phyloP scores from a whole-genome alignment of 306 rosid genomes.

The Geum urbanum region DNA sequence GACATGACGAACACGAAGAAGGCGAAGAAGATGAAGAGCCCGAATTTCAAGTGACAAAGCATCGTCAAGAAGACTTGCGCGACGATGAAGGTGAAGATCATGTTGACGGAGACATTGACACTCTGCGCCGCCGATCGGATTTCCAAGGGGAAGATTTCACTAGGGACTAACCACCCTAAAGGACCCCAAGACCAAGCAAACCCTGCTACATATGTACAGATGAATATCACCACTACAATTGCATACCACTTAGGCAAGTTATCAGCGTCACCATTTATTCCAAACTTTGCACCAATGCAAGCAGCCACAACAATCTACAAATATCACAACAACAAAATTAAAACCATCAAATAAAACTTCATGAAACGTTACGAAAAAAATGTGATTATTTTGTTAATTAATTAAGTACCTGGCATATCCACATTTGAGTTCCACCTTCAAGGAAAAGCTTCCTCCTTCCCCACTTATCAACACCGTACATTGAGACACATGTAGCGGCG shows the following conservation, averaged over 20 bases:
- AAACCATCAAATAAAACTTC: no score
- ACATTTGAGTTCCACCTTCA: constrained; percentile 79
- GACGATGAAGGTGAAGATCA: constrained; percentile 73
- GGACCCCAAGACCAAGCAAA: constrained; percentile 99
- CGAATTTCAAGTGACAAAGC: constrained; percentile 90
- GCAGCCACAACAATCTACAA: constrained; percentile 52
- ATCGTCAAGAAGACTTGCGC: constrained; percentile 71
- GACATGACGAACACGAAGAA: constrained; percentile 73
- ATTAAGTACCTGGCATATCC: constrained; percentile 77
- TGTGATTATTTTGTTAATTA: neutral
- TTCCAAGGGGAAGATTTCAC: constrained; percentile 90
- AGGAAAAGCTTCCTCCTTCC: constrained; percentile 86
- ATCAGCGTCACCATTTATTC: constrained; percentile 59
- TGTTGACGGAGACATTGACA: constrained; percentile 77
- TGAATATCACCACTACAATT: constrained; percentile 75
- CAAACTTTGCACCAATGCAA: constrained; percentile 75
- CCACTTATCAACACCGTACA: constrained; percentile 84
- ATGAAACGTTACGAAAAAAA: neutral
- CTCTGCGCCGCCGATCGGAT: constrained; percentile 93
- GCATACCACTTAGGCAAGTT: constrained; percentile 86
- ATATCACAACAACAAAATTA: neutral
- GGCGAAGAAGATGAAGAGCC: constrained; percentile 75
- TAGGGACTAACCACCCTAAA: constrained; percentile 89
- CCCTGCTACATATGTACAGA: constrained; percentile 78
- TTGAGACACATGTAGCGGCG: constrained; percentile 60